Base-by-base conservation (phyloP, 192 early-diverging fungal species). In the Podochytrium sp. region DNA sequence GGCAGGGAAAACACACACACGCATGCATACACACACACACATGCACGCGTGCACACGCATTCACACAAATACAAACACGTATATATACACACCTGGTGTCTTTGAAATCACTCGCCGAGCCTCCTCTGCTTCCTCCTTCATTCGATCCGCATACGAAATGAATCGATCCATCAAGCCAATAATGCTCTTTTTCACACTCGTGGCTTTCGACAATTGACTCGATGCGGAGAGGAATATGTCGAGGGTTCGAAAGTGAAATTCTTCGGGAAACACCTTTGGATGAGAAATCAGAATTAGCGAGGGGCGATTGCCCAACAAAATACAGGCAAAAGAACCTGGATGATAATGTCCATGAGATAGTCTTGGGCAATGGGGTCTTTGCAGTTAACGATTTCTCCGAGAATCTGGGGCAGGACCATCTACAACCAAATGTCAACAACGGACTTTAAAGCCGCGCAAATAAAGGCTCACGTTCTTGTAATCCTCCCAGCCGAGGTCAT, bases 371-470 rank as follows among this genome's bases (percentile, higher is more conserved):
- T 94, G 14, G 95, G 87, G 80, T 99, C 98, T 56, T 91, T 85
- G 85, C 98, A 99, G 75, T 90, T 93, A n/a, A 98, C 94, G 57
- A 99, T 94, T 85, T 99, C 96, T 65, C 93, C 94, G n/a, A 99
- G 83, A 55, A 99, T 86, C 58, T 85, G 88, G 2, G 98, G 98
- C 57, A 99, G 79, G 64, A 99, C 93, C 2, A 81, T 79, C 87
- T 90, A 25, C 41, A 57, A 40, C 10, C 37, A 63, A 47, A 43
- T 23, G n/a, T 29, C 25, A 23, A 58, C 3, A 32, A 10, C 34
- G 30, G 18, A 39, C 20, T 0, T 62, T 72, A 25, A 14, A n/a
- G 29, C n/a, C n/a, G n/a, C n/a, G n/a, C n/a, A n/a, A n/a, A n/a
- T n/a, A n/a, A 18, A 12, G 43, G 18, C 41, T 64, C 66, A 92